These are phyloP conservation scores for Comarum palustre DNA, from an alignment of 306 rosid species.

Conservation along the genomic window DNA sequence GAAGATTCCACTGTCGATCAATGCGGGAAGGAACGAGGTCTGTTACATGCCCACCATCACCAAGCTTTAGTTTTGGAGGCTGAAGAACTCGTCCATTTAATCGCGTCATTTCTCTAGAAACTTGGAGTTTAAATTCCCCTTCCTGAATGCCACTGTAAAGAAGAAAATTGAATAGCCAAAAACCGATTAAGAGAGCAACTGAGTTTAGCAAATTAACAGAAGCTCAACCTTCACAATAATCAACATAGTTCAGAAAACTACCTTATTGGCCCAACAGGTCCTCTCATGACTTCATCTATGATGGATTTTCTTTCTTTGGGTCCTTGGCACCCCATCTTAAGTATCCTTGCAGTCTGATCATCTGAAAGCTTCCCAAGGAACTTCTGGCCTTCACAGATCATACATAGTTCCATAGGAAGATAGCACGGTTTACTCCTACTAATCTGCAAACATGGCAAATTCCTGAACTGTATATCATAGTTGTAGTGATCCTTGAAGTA, in stretches of 20 bases:
- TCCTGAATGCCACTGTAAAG: slow-evolving; percentile 72
- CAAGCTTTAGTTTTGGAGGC: slow-evolving; percentile 95
- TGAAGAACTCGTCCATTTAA: slow-evolving; percentile 82
- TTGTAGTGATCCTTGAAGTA: slow-evolving; percentile 93
- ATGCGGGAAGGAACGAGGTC: slow-evolving; percentile 76
- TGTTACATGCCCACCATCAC: slow-evolving; percentile 77
- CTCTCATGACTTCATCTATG: slow-evolving; percentile 82
- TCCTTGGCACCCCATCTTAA: slow-evolving; percentile 93
- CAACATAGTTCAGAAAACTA: slow-evolving; percentile 19
- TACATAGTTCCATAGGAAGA: slow-evolving; percentile 98
- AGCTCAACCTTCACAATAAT: slow-evolving; percentile 5
- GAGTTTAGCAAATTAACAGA: neutral
- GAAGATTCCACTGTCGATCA: slow-evolving; percentile 91
- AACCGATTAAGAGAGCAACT: neutral
- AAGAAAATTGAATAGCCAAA: slow-evolving; percentile 17
- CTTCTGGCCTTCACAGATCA: slow-evolving; percentile 94
- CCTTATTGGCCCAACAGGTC: slow-evolving; percentile 86
- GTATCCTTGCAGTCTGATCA: slow-evolving; percentile 92
- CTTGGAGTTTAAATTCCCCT: slow-evolving; percentile 75
- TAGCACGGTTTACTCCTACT: slow-evolving; percentile 92
- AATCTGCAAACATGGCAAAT: slow-evolving; percentile 90
- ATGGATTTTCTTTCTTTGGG: slow-evolving; percentile 83
- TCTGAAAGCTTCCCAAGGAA: slow-evolving; percentile 90
- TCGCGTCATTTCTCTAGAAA: slow-evolving; percentile 82
- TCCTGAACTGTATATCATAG: slow-evolving; percentile 79